These are phyloP conservation scores for Theobroma grandiflorum DNA, from an alignment of 441 rosid genomes.

Conservation along the genomic window DNA sequence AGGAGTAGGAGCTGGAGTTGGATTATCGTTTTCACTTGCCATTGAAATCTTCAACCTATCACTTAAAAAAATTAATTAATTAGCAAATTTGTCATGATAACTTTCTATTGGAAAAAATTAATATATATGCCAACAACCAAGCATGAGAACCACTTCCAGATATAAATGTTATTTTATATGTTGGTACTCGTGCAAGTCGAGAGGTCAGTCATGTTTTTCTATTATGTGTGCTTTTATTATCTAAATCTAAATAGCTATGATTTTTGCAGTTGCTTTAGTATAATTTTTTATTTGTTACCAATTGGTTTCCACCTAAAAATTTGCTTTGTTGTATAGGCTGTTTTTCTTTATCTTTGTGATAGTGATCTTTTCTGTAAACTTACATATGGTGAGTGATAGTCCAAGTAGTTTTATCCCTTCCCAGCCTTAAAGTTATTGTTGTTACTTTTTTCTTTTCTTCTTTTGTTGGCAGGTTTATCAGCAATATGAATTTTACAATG, in stretches of 20 bases:
- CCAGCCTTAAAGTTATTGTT: neutral
- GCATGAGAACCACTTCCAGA: too few species aligned
- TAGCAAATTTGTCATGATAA: too few species aligned
- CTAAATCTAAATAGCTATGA: neutral
- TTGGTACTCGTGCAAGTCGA: slow-evolving; percentile 98
- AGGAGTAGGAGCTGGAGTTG: too few species aligned
- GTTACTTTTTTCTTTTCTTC: neutral
- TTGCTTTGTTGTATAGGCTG: neutral
- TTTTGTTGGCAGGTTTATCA: slow-evolving; percentile 83
- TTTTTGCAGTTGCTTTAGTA: slow-evolving; percentile 1
- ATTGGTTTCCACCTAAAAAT: neutral
- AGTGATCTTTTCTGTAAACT: neutral
- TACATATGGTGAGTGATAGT: slow-evolving; percentile 12
- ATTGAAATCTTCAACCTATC: too few species aligned
- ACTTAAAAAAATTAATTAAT: too few species aligned
- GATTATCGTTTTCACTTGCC: too few species aligned
- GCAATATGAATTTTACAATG: slow-evolving; percentile 93
- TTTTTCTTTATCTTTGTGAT: neutral
- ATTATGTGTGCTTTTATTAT: neutral
- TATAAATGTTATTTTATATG: slow-evolving; percentile 92
- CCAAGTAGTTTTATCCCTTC: neutral
- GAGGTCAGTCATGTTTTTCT: slow-evolving; percentile 65
- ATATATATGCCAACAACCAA: too few species aligned
- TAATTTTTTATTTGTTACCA: neutral
- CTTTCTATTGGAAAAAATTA: too few species aligned